Evolutionary conservation across 176 grass and related monocot species (phyloP).

Genomic region (Triticum turgidum): DNA sequence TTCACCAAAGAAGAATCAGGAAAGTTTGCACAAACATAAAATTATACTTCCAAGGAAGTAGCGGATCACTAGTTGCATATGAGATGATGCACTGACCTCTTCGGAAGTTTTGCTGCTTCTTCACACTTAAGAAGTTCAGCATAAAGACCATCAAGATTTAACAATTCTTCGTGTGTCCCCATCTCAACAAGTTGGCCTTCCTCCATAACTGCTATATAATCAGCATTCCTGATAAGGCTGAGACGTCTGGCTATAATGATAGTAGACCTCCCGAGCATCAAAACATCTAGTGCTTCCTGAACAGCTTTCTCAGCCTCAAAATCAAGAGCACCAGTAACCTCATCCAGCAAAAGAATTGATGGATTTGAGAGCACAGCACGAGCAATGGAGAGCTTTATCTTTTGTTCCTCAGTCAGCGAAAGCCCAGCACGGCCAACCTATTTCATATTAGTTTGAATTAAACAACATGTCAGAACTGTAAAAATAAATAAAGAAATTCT

Average conservation of each 20-base stretch:
- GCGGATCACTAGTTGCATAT: background rate
- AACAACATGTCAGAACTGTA: background rate
- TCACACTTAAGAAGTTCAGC: conserved; percentile 91
- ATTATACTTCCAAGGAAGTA: background rate
- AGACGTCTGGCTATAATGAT: conserved; percentile 97
- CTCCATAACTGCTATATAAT: conserved; percentile 99
- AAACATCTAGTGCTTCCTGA: conserved; percentile 88
- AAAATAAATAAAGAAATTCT: background rate
- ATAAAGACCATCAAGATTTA: conserved; percentile 93
- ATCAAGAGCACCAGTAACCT: conserved; percentile 97
- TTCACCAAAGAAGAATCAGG: background rate
- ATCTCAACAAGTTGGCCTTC: conserved; percentile 99
- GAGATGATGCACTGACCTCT: conserved; percentile 63
- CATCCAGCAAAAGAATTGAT: conserved; percentile 88
- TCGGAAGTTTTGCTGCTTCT: conserved; percentile 91
- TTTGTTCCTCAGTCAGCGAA: conserved; percentile 86
- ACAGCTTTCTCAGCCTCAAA: conserved; percentile 96
- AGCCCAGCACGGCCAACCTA: conserved; percentile 94
- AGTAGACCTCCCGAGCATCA: conserved; percentile 92
- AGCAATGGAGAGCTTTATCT: conserved; percentile 98
- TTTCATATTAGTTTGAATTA: conserved; percentile 25
- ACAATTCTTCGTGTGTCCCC: conserved; percentile 96
- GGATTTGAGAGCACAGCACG: conserved; percentile 98
- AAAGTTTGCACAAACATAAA: background rate
- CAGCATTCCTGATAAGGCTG: conserved; percentile 96